Evolutionary conservation across 768 basidiomycete species (phyloP), one percentile per base, ranked within the genome.

Genomic region (Boletus pseudo-olivaceus): DNA sequence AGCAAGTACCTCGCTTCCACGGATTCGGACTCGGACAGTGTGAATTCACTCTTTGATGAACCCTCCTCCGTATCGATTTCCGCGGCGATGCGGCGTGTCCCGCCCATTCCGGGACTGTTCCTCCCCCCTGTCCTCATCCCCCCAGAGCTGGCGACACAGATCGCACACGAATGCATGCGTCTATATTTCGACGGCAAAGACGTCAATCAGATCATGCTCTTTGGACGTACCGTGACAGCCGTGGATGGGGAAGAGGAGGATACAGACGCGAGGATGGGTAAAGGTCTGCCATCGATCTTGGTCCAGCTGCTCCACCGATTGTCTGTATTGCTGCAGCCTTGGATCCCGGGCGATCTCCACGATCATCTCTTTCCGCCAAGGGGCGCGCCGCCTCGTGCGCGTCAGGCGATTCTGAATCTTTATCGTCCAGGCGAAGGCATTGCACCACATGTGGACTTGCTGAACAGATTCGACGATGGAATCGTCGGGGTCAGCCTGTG

Each of bases 391-490:
- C 68, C 71, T 49, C 56, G 70, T 26, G 86, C 90, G 0, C 79
- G 92, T 27, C 94, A 98, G 66, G 90, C 84, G 1, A 98, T 98
- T 52, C 61, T 98, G 49, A 98, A 98, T 67, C 75, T 94, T 2
- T 98, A 98, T 67, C 73, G 74, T 20, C 91, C 93, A 0, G 95
- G 95, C 7, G 84, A 93, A 67, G 95, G 95, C 11, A 98, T 98
- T 59, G 75, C 84, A 0, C 81, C 91, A 0, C 95, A 98, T 61
- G 80, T 98, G 40, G 95, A 98, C 65, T 76, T 98, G 23, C 79
- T 91, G 4, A 73, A 77, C 27, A 82, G 95, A 14, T 98, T 88
- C 64, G 92, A 82, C 7, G 91, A 96, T 65, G 93, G 91, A 1
- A 95, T 98, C 49, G 76, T 98, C 23, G 92, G 92, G 9, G 81